These are phyloP conservation scores for Pichia thaimueangensis DNA, from an alignment of 805 yeast species.

Conservation along the genomic window DNA sequence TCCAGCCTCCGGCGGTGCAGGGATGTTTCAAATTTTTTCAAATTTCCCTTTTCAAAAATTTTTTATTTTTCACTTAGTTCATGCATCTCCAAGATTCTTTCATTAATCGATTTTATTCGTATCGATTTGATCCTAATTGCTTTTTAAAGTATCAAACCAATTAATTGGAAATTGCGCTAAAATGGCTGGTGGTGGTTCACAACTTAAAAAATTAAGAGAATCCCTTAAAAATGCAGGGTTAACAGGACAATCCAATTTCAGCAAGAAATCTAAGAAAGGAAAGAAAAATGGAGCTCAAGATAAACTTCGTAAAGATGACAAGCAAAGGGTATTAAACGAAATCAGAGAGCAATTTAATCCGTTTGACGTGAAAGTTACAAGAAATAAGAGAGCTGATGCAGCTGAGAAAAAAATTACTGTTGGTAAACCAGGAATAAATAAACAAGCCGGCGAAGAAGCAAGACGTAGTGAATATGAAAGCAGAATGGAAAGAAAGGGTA, in stretches of 20 bases:
- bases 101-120: too few species aligned
- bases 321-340: slow-evolving; percentile 43
- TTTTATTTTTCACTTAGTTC: background rate
- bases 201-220: slow-evolving; percentile 74
- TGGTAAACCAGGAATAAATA: slow-evolving; percentile 64
- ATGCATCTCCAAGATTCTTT: too few species aligned
- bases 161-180: too few species aligned
- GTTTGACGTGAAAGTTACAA: slow-evolving; percentile 71
- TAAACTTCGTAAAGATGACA: slow-evolving; percentile 67
- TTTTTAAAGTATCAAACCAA: too few species aligned
- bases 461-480: slow-evolving; percentile 59
- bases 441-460: slow-evolving; percentile 61
- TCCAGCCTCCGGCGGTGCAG: slow-evolving; percentile 1
- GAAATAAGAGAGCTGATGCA: slow-evolving; percentile 52
- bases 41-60: slow-evolving; percentile 1
- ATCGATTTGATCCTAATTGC: too few species aligned
- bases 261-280: slow-evolving; percentile 45
- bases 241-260: slow-evolving; percentile 70
- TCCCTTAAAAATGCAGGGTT: slow-evolving; percentile 72
- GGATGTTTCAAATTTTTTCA: background rate
- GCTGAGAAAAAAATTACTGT: slow-evolving; percentile 42
- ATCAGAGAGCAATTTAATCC: slow-evolving; percentile 86
- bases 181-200: slow-evolving; percentile 74
- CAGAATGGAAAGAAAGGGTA: slow-evolving; percentile 56
- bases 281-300: slow-evolving; percentile 45